phyloP scores from a whole-genome alignment of 1,139 yeast genomes.

The Hanseniaspora uvarum region DNA sequence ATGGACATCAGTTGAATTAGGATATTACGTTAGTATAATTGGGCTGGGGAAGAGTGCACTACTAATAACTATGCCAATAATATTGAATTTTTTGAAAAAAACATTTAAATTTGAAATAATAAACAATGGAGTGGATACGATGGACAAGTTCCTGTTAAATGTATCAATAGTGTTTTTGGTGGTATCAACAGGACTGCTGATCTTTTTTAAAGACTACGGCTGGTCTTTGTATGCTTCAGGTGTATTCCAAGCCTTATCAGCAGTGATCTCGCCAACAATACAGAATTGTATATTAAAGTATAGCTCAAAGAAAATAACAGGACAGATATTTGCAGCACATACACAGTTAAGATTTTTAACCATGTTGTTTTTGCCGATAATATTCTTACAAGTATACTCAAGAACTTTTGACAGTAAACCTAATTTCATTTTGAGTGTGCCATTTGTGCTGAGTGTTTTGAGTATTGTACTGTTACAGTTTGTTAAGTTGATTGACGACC shows the following conservation, averaged over 20 bases:
- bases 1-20: slow-evolving; percentile 50
- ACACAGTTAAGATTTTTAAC: slow-evolving; percentile 39
- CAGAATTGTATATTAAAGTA: slow-evolving; percentile 41
- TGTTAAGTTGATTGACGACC: slow-evolving; percentile 22
- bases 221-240: slow-evolving; percentile 21
- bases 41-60: slow-evolving; percentile 39
- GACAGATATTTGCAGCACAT: slow-evolving; percentile 47
- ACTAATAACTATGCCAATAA: slow-evolving; percentile 35
- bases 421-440: slow-evolving; percentile 28
- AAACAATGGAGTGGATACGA: slow-evolving; percentile 33
- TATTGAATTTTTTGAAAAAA: slow-evolving; percentile 31
- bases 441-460: slow-evolving; percentile 23
- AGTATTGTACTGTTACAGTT: slow-evolving; percentile 23
- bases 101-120: neutral
- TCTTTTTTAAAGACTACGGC: neutral
- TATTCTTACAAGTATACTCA: slow-evolving; percentile 37
- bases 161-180: slow-evolving; percentile 28
- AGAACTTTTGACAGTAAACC: slow-evolving; percentile 31
- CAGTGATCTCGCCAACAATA: slow-evolving; percentile 36
- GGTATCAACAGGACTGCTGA: slow-evolving; percentile 23
- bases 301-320: slow-evolving; percentile 38
- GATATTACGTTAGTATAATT: slow-evolving; percentile 42
- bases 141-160: slow-evolving; percentile 35
- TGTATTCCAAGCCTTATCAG: slow-evolving; percentile 36
- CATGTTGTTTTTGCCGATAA: slow-evolving; percentile 35